A percentile compares a stretch with the other conserved stretches of the same genome.
These are phyloP conservation scores for Syncephalastrum contaminatum DNA, from an alignment of 371 early-diverging fungal species.

Conservation along the genomic window DNA sequence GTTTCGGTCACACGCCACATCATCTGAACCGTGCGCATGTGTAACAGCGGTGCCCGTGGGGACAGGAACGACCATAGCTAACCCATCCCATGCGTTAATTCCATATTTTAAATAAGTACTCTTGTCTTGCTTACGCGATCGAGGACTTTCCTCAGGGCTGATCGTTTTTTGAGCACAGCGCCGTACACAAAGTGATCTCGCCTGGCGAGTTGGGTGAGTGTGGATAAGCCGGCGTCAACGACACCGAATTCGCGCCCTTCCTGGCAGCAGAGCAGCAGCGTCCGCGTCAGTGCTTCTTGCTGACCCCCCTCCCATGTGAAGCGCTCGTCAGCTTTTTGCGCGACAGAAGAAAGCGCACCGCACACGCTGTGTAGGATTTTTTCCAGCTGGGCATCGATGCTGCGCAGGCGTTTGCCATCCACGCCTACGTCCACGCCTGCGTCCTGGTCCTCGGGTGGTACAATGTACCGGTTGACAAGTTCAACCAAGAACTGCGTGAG, in stretches of 20 bases:
- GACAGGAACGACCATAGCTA: constrained; percentile 50
- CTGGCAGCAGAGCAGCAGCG: constrained; percentile 49
- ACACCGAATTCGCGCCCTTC: constrained; percentile 46
- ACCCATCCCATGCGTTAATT: background rate
- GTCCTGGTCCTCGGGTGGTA: constrained; percentile 19
- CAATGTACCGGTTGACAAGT: constrained; percentile 32
- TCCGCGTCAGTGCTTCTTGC: constrained; percentile 21
- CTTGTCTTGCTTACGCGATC: constrained; percentile 25
- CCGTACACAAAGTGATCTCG: constrained; percentile 20
- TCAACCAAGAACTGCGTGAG: constrained; percentile 29
- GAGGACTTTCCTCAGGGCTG: constrained; percentile 24
- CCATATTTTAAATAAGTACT: background rate
- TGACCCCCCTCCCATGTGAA: constrained; percentile 17
- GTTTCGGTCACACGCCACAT: constrained; percentile 63
- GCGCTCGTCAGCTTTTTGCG: constrained; percentile 19
- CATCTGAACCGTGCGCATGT: constrained; percentile 64
- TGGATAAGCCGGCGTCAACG: constrained; percentile 46
- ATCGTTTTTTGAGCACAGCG: constrained; percentile 11
- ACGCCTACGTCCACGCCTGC: constrained; percentile 41
- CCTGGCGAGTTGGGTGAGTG: constrained; percentile 31
- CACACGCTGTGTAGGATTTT: constrained; percentile 29
- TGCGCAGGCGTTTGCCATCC: constrained; percentile 33
- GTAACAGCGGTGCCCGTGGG: constrained; percentile 44
- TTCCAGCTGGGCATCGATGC: constrained; percentile 37
- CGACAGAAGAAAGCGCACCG: constrained; percentile 19